Conservation (phyloP, 2,329 filamentous ascomycete species). For the Talaromyces sp. region DNA sequence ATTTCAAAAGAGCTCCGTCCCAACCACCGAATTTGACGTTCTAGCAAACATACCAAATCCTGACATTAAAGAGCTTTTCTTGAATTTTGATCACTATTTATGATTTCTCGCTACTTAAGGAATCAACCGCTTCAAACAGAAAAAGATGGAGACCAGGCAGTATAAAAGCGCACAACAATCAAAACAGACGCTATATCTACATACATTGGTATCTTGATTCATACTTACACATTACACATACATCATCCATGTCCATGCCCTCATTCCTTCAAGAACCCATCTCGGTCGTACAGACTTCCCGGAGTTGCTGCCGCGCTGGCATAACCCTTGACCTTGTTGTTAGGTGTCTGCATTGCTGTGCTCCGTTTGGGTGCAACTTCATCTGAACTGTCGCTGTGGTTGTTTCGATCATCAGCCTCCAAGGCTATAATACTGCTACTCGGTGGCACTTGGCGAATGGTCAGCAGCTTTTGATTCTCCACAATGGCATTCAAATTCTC, state of each 20-base stretch:
- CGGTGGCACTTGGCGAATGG: conserved; percentile 10
- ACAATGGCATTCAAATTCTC: not conserved
- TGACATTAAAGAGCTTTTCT: not conserved
- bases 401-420: not conserved
- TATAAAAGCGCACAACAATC: not conserved
- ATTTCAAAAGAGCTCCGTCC: not conserved
- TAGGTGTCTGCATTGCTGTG: conserved; percentile 20
- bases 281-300: conserved; percentile 46
- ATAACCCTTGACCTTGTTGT: conserved; percentile 22
- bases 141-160: not conserved
- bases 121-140: not conserved
- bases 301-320: conserved; percentile 30
- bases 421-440: conserved; percentile 15
- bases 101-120: not conserved
- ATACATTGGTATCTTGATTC: conserved; percentile 16
- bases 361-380: conserved; percentile 4
- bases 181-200: conserved; percentile 1
- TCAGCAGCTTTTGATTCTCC: not conserved
- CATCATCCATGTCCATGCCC: conserved; percentile 7
- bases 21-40: not conserved
- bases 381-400: conserved; percentile 2
- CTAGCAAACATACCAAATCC: not conserved
- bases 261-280: conserved; percentile 38
- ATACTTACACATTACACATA: conserved; percentile 14
- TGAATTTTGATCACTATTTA: not conserved